A percentile compares a stretch with the other conserved stretches of the same genome.
These are phyloP conservation scores for Trichosanthes cucumerina DNA, from an alignment of 306 rosid species.

Conservation along the genomic window DNA sequence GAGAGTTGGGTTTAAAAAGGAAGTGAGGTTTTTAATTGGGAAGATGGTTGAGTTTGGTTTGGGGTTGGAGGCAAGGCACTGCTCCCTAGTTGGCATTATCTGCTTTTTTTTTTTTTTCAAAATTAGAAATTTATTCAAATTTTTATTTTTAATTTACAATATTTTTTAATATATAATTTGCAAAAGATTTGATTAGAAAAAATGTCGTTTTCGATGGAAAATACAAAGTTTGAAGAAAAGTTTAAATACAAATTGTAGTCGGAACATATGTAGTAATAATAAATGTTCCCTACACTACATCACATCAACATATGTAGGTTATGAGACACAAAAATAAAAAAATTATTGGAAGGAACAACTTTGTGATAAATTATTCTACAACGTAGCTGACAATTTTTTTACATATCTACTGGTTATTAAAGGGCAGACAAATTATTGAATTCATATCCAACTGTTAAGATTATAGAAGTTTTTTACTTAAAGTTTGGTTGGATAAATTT, in stretches of 20 bases:
- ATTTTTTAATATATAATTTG: not conserved
- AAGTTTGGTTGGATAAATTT: not conserved
- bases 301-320: not conserved
- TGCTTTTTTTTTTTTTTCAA: not conserved
- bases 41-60: conserved; percentile 9
- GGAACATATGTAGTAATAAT: not conserved
- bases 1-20: conserved; percentile 3
- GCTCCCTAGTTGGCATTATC: conserved; percentile 6
- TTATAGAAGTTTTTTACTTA: too few relatives aligned
- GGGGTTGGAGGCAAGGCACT: conserved; percentile 9
- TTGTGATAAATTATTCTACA: too few relatives aligned
- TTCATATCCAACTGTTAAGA: too few relatives aligned
- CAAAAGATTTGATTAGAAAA: not conserved
- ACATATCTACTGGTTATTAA: too few relatives aligned
- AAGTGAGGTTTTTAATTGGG: not conserved
- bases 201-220: not conserved
- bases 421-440: too few relatives aligned
- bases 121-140: not conserved
- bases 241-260: not conserved
- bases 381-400: too few relatives aligned
- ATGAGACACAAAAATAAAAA: not conserved
- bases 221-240: not conserved
- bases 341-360: not conserved
- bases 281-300: not conserved
- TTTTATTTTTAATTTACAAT: not conserved